These are phyloP conservation scores for Metschnikowia peoriensis DNA, from an alignment of 805 yeast genomes.

Conservation along the genomic window DNA sequence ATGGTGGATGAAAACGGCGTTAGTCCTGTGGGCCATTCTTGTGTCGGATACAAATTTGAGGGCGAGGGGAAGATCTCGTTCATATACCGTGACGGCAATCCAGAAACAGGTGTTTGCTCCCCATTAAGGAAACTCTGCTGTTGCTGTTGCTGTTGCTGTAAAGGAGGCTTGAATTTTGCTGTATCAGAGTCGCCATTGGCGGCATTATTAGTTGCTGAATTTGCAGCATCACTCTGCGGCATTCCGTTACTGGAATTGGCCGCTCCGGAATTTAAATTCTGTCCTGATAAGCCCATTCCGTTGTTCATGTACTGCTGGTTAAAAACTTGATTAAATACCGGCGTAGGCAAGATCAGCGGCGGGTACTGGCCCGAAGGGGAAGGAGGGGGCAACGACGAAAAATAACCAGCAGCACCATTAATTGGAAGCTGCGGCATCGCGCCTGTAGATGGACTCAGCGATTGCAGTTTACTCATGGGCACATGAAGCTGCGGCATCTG, in stretches of 20 bases:
- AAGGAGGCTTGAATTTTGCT: constrained; percentile 17
- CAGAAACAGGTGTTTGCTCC: constrained; percentile 71
- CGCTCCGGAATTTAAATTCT: background rate
- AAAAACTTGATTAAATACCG: constrained; percentile 34
- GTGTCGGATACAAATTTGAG: constrained; percentile 63
- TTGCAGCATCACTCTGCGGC: constrained; percentile 3
- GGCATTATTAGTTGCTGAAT: constrained; percentile 1
- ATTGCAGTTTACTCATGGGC: constrained; percentile 39
- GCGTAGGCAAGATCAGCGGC: constrained; percentile 28
- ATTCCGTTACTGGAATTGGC: background rate
- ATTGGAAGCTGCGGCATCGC: constrained; percentile 39
- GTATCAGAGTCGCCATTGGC: constrained; percentile 7
- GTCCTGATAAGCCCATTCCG: constrained; percentile 2
- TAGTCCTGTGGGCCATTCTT: constrained; percentile 44
- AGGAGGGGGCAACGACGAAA: constrained; percentile 31
- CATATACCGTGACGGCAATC: constrained; percentile 68
- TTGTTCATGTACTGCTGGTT: constrained; percentile 22
- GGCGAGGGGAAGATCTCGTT: constrained; percentile 81
- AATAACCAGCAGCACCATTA: constrained; percentile 17
- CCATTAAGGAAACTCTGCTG: constrained; percentile 25
- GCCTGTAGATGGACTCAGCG: constrained; percentile 39
- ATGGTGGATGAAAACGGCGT: constrained; percentile 35
- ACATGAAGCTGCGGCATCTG: constrained; percentile 27
- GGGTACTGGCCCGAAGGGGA: constrained; percentile 23
- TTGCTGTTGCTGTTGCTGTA: constrained; percentile 12